Conservation (phyloP, 805 yeast genomes). For the Maudiozyma serrabonitensis region DNA sequence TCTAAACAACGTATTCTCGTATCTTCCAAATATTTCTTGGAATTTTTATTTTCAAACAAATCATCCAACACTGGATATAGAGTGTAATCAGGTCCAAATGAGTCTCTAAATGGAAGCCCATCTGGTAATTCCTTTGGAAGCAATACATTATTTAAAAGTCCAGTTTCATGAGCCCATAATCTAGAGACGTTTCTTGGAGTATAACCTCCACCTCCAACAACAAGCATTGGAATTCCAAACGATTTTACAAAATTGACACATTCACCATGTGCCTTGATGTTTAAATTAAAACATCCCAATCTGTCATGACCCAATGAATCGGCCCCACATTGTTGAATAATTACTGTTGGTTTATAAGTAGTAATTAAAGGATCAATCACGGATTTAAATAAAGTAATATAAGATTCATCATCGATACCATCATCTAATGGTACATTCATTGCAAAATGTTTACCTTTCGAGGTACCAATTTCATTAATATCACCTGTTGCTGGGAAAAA, state of each 20-base stretch:
- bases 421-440: conserved; percentile 82
- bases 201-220: conserved; percentile 97
- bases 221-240: conserved; percentile 83
- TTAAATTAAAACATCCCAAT: conserved; percentile 88
- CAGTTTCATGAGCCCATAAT: conserved; percentile 90
- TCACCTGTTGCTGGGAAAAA: conserved; percentile 93
- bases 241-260: conserved; percentile 82
- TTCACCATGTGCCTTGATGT: conserved; percentile 92
- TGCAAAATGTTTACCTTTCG: conserved; percentile 73
- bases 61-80: conserved; percentile 79
- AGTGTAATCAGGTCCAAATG: conserved; percentile 86
- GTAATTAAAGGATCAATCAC: conserved; percentile 83
- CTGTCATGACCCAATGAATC: conserved; percentile 95
- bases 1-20: conserved; percentile 68
- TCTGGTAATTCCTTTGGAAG: conserved; percentile 70
- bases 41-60: conserved; percentile 75
- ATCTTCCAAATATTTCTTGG: conserved; percentile 73
- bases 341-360: conserved; percentile 86
- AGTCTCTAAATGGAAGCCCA: conserved; percentile 62
- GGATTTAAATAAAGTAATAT: conserved; percentile 43
- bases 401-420: conserved; percentile 81
- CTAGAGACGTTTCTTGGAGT: conserved; percentile 95
- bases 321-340: conserved; percentile 97
- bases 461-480: conserved; percentile 73
- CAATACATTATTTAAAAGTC: conserved; percentile 70